A percentile compares a stretch with the other conserved stretches of the same genome.
These are phyloP conservation scores for Nothopassalora personata DNA, from an alignment of 2,329 filamentous ascomycete genomes.

Conservation along the genomic window DNA sequence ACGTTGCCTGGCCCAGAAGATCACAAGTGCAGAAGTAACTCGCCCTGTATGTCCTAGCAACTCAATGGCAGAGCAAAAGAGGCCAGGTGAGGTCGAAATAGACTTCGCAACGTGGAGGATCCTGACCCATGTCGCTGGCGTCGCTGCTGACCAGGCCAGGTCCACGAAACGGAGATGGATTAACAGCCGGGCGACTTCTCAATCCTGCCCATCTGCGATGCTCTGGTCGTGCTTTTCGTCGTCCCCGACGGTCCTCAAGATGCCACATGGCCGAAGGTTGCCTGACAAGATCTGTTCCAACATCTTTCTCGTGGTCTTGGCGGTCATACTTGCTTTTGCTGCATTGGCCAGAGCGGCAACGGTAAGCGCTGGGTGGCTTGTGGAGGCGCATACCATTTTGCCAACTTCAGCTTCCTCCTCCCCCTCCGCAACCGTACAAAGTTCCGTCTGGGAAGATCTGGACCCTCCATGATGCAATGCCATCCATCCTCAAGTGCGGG, in stretches of 20 bases:
- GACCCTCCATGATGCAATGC: conserved; percentile 3
- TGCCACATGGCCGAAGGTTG: background rate
- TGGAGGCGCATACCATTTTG: background rate
- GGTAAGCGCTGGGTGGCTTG: background rate
- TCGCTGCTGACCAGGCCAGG: background rate
- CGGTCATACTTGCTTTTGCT: background rate
- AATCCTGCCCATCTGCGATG: too few species aligned
- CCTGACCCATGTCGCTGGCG: background rate
- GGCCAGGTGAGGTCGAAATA: background rate
- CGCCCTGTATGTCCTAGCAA: too few species aligned
- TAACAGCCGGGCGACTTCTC: too few species aligned
- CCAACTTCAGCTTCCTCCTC: background rate
- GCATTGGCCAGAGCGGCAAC: background rate
- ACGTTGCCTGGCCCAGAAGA: too few species aligned
- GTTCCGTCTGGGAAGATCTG: background rate
- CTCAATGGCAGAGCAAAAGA: background rate
- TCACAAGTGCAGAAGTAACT: too few species aligned
- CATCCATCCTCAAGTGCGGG: background rate
- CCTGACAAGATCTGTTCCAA: background rate
- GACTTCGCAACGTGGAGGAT: background rate
- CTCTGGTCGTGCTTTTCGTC: too few species aligned
- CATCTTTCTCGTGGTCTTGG: background rate
- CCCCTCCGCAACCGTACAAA: background rate
- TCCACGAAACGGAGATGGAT: background rate
- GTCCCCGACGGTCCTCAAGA: too few species aligned